Percentiles rank a stretch among this genome's conserved stretches.
Evolutionary conservation across 2,329 filamentous ascomycete genomes (phyloP).

Genomic region (Aspergillus carbonarius): DNA sequence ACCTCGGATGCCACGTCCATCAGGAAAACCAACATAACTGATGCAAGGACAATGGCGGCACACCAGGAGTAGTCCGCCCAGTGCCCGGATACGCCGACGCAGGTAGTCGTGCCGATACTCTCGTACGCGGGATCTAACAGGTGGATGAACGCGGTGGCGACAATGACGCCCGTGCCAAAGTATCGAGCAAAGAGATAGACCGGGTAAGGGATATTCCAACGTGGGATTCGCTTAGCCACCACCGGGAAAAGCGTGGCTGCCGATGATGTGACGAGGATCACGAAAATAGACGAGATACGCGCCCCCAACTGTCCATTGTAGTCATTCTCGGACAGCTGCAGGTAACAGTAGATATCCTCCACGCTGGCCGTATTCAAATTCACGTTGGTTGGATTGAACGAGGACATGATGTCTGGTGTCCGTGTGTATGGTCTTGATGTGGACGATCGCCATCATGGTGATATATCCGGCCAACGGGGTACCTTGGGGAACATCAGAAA

Average conservation of each 20-base stretch:
- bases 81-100: conserved; percentile 54
- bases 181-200: conserved; percentile 50
- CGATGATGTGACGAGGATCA: conserved; percentile 45
- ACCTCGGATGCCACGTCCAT: conserved; percentile 52
- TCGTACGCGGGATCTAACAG: conserved; percentile 47
- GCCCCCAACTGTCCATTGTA: conserved; percentile 53
- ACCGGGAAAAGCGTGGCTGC: conserved; percentile 49
- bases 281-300: conserved; percentile 46
- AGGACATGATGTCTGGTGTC: conserved; percentile 13
- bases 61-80: conserved; percentile 56
- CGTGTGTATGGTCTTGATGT: too few species aligned
- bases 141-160: conserved; percentile 51
- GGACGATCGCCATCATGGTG: neutral
- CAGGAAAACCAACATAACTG: conserved; percentile 52
- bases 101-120: conserved; percentile 49
- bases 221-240: conserved; percentile 41
- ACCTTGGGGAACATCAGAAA: neutral
- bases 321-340: conserved; percentile 49
- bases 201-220: conserved; percentile 42
- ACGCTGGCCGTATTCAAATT: conserved; percentile 46
- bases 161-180: conserved; percentile 49
- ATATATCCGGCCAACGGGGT: neutral
- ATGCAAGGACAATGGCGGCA: conserved; percentile 52
- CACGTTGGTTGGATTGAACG: conserved; percentile 44
- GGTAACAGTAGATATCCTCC: conserved; percentile 52